Evolutionary conservation across 2,329 filamentous ascomycete species (phyloP), one percentile per base, ranked within the genome.

Genomic region (Eurotiales sp.): DNA sequence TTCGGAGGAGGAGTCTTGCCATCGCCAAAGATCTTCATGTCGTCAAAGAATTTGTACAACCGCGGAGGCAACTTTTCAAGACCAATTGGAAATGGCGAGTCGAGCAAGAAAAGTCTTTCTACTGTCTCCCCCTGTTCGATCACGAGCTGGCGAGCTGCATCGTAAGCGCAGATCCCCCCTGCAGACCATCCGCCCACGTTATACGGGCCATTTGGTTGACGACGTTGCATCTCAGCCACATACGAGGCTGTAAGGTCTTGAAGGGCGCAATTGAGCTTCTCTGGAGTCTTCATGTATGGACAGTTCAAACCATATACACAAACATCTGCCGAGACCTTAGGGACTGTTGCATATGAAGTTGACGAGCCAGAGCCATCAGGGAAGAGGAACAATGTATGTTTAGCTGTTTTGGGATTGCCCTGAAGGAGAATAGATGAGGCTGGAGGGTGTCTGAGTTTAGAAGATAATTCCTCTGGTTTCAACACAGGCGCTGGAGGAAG

Each of bases 121-220:
- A 87, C 82, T 15, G 63, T 63, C 40, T 86, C 80, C 14, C 80
- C 79, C 3, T 74, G 75, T 55, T 77, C 75, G 45, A 65, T 58
- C 52, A 76, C 76, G 14, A 88, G 74, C 56, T 85, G 80, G 49
- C 78, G 78, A 57, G 82, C 78, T 8, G 83, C 82, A 58, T 87
- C 83, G 60, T 81, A 88, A 37, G 86, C 85, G 53, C 85, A 83
- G 43, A 88, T 84, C 30, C 87, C 86, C 22, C 87, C 87, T 1
- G 85, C 86, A n/a, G 82, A 87, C 87, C 86, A 90, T 21, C 87
- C 87, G 14, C 82, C 80, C 1, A 90, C 69, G 46, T 78, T 77
- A 67, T 88, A 88, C 0, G 85, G 83, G 0, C 74, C 73, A 11
- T 67, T 65, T 4, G 75, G 71, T 55, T 79, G 73, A 21, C 74